Evolutionary conservation across 2,329 filamentous ascomycete genomes (phyloP), one percentile per base, ranked within the genome.

Genomic region (Alternaria incomplexa): DNA sequence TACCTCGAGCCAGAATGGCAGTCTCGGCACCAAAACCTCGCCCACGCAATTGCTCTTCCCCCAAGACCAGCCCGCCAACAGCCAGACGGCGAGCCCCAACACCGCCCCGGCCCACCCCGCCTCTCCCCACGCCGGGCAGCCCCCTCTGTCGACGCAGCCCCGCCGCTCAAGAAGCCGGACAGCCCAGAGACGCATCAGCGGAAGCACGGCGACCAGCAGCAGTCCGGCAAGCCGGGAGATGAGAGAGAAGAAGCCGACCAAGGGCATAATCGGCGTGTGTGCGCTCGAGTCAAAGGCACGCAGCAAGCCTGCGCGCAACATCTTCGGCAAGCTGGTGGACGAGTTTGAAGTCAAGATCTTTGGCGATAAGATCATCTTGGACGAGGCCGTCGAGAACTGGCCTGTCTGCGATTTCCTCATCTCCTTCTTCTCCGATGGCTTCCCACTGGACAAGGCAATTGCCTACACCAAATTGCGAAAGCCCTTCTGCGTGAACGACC

Each of bases 261-360:
- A 89, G 64, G 89, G 89, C 64, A 87, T 85, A 62, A 97, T 99
- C 75, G 96, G 96, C 56, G 93, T 99, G 10, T 99, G 96, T 79
- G 96, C 96, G 22, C 85, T 99, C 62, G 96, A 99, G 81, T 88
- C 95, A 71, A 99, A 99, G 83, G 96, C 96, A 36, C 88, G 96
- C 74, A 97, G 94, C 85, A 98, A 98, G 81, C 96, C 96, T 1
- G 97, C 95, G 77, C 88, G 96, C 69, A 98, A 97, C 76, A 99
- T 99, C 70, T 83, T 99, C 63, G 98, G 97, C 75, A 89, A 94
- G 54, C 85, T 99, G 20, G 95, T 97, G 68, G 89, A 92, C 32
- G 95, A 98, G 72, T 98, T 99, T 75, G 95, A 99, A 74, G 94
- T 98, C 23, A 91, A 97, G 65, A 95, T 99, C 12, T 99, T 99